These are phyloP conservation scores for Didymella segeticola DNA, from an alignment of 2,329 filamentous ascomycete genomes.

Conservation along the genomic window DNA sequence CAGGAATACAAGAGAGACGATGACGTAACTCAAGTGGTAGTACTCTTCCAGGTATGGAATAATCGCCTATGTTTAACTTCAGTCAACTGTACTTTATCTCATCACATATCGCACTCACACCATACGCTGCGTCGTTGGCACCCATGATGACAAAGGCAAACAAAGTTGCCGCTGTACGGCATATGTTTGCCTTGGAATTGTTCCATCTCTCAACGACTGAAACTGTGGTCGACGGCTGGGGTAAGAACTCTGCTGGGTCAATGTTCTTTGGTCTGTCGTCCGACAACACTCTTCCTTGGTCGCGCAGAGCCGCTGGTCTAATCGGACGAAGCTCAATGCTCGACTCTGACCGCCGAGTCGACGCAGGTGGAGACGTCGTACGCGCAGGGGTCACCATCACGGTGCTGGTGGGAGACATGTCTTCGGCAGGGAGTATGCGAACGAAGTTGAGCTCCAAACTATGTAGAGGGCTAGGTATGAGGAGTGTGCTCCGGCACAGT, in stretches of 20 bases:
- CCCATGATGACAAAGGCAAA: conserved; percentile 70
- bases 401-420: conserved; percentile 21
- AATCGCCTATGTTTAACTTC: too few relatives aligned
- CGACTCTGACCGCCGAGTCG: background rate
- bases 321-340: conserved; percentile 18
- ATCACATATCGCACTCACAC: conserved; percentile 62
- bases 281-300: conserved; percentile 2
- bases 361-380: background rate
- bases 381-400: conserved; percentile 5
- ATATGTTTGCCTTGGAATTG: conserved; percentile 61
- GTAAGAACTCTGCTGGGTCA: conserved; percentile 45
- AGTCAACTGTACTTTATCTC: too few relatives aligned
- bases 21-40: conserved; percentile 66
- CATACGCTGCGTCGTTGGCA: conserved; percentile 71
- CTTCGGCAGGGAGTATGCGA: background rate
- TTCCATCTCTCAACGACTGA: conserved; percentile 66
- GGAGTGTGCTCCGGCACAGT: background rate
- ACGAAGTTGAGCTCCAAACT: background rate
- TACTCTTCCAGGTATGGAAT: conserved; percentile 62
- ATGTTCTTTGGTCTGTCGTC: conserved; percentile 15
- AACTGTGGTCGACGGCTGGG: conserved; percentile 52
- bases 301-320: background rate
- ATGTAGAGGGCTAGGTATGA: background rate
- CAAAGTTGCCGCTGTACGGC: conserved; percentile 63
- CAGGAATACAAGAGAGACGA: conserved; percentile 72